Evolutionary conservation across 768 basidiomycete species (phyloP), one percentile per base, ranked within the genome.

Genomic region (Wakefieldia striispora): DNA sequence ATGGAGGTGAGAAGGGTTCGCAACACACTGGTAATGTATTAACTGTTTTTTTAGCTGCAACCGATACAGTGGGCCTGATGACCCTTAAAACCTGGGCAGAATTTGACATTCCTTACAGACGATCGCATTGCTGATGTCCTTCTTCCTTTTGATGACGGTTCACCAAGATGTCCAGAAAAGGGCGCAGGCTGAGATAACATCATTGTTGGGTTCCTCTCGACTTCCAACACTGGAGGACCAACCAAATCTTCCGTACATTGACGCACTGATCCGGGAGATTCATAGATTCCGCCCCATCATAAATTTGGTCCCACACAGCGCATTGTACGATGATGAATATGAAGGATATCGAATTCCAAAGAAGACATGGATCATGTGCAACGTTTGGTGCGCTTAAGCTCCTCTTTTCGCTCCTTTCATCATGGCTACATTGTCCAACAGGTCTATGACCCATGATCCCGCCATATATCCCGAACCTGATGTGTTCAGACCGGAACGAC

Each of bases 391-490:
- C 20, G 40, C 20, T 24, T n/a, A 19, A 23, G 11, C 16, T 23
- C 26, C 23, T 48, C 12, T 14, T 41, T 43, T n/a, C 26, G 8
- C 14, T 19, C 17, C 11, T 3, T 37, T 29, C 4, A 6, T 21
- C 10, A 23, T 21, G 11, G 6, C 8, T 50, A 19, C 17, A 38
- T 10, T 8, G 14, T 40, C 23, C 20, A 31, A 43, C 40, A 69
- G 69, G 67, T 63, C 60, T 9, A 70, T 72, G 40, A 58, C 66
- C 2, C 68, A 63, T 34, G 68, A 72, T 44, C 50, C 58, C n/a
- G 40, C 52, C 14, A 12, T 58, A 9, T 72, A 68, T 40, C 64
- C 68, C 3, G 43, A 70, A 27, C 64, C 65, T 4, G 47, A 58
- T 39, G 38, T 16, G 16, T 70, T 71, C 54, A 58, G 59, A 23